Evolutionary conservation across 2,329 filamentous ascomycete genomes (phyloP), one percentile per base, ranked within the genome.

Genomic region (Graphilbum sp.): DNA sequence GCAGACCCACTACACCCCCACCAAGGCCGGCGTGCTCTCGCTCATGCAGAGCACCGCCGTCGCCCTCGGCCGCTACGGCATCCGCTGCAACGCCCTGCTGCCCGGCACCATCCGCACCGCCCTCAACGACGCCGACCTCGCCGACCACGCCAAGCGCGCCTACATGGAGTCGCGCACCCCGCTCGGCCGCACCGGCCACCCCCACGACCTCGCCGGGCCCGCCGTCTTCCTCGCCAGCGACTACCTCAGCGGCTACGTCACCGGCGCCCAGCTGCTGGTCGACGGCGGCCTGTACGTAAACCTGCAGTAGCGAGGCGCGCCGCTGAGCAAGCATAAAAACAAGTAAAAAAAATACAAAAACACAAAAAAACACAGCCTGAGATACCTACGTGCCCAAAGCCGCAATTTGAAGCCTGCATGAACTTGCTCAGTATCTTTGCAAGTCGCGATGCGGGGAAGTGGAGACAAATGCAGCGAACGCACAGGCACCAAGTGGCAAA

Each of bases 281-380:
- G 80, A 85, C 56, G 80, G 79, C 10, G 79, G 79, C 0, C 54
- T 80, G 41, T 85, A 78, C 59, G 78, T 83, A 5, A 81, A 83
- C 54, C 57, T 84, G 45, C 76, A 81, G 49, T 49, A 13, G 16
- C 3, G 30, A 17, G 15, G 15, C 5, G 15, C 5, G 27, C 7
- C 27, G n/a, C 27, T 15, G 13, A 19, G 13, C 17, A 9, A 21
- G 32, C 23, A 32, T n/a, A 34, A 34, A 34, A 20, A 7, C 21
- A 12, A 6, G 15, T 6, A 30, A n/a, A 30, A 30, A n/a, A 30
- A 30, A 30, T 5, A 30, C 7, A 30, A 30, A 30, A 30, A 30
- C 10, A 30, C 27, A 6, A 30, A 30, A n/a, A 30, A n/a, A 12
- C 9, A 30, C n/a, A n/a, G n/a, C n/a, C n/a, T n/a, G n/a, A n/a